Evolutionary conservation across 192 early-diverging fungal genomes (phyloP).

Genomic region (Chytriomyces sp.): DNA sequence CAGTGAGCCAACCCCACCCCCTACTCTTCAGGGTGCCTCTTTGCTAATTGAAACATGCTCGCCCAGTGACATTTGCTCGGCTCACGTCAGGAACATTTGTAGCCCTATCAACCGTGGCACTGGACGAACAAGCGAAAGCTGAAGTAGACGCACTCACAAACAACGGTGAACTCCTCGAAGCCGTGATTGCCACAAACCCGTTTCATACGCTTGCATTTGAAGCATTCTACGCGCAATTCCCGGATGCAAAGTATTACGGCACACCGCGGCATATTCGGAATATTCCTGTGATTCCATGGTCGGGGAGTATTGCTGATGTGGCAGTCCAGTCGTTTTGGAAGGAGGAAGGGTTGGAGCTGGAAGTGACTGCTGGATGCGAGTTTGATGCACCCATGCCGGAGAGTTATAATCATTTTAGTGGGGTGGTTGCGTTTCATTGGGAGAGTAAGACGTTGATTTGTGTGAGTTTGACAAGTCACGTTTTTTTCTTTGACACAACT

Average conservation of each 20-base stretch:
- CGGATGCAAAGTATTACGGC: conserved; percentile 33
- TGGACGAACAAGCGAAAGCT: conserved; percentile 14
- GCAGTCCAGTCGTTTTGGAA: background rate
- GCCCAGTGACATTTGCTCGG: conserved; percentile 23
- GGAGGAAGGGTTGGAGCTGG: conserved; percentile 10
- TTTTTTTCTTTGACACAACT: background rate
- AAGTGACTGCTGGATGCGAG: conserved; percentile 23
- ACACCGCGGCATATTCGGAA: conserved; percentile 28
- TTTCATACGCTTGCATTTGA: conserved; percentile 33
- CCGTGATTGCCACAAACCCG: conserved; percentile 38
- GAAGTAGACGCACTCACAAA: conserved; percentile 30
- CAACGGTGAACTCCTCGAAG: conserved; percentile 36
- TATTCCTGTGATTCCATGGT: conserved; percentile 5
- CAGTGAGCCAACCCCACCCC: conserved; percentile 10
- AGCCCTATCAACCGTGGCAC: conserved; percentile 26
- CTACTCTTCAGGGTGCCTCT: background rate
- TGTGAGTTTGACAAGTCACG: background rate
- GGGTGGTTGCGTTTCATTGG: conserved; percentile 34
- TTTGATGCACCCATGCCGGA: conserved; percentile 31
- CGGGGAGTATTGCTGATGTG: background rate
- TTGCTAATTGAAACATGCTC: background rate
- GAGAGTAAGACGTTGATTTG: conserved; percentile 25
- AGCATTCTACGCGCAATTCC: conserved; percentile 32
- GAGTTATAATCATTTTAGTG: conserved; percentile 32
- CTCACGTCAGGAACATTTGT: conserved; percentile 21